phyloP scores from a whole-genome alignment of 1,139 yeast genomes.

The Lodderomyces beijingensis region DNA sequence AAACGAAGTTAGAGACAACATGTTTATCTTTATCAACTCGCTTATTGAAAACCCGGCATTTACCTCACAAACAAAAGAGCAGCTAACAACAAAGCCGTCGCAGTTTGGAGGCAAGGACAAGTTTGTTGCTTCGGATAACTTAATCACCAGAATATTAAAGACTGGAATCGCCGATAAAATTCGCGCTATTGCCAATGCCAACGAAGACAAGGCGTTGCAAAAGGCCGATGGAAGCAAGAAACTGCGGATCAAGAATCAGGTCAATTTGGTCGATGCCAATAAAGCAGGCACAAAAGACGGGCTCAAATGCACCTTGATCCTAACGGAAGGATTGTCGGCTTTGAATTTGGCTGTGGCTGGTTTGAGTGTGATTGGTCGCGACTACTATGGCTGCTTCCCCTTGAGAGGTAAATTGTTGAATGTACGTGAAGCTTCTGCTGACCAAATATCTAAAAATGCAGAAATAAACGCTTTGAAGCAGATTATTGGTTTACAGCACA shows the following conservation, averaged over 20 bases:
- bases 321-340: conserved; percentile 98
- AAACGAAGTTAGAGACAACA: conserved; percentile 82
- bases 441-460: conserved; percentile 85
- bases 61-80: conserved; percentile 96
- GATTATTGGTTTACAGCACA: conserved; percentile 94
- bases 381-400: conserved; percentile 93
- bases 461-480: conserved; percentile 95
- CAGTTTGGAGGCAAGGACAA: conserved; percentile 87
- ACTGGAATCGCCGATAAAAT: conserved; percentile 83
- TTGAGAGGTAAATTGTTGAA: conserved; percentile 90
- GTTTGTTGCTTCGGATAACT: conserved; percentile 65
- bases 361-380: conserved; percentile 91
- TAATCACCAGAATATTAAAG: conserved; percentile 63
- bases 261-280: conserved; percentile 92
- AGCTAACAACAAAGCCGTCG: conserved; percentile 79
- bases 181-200: conserved; percentile 75
- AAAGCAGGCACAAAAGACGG: conserved; percentile 96
- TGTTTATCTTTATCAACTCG: conserved; percentile 89
- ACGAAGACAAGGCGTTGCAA: conserved; percentile 83
- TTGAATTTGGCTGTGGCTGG: conserved; percentile 91
- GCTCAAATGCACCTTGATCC: conserved; percentile 81
- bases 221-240: conserved; percentile 89
- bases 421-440: conserved; percentile 94
- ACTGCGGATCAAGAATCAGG: conserved; percentile 81
- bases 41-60: conserved; percentile 95